Conservation (phyloP, 225 moss, liverwort and hornwort genomes). For the Climacium dendroides region DNA sequence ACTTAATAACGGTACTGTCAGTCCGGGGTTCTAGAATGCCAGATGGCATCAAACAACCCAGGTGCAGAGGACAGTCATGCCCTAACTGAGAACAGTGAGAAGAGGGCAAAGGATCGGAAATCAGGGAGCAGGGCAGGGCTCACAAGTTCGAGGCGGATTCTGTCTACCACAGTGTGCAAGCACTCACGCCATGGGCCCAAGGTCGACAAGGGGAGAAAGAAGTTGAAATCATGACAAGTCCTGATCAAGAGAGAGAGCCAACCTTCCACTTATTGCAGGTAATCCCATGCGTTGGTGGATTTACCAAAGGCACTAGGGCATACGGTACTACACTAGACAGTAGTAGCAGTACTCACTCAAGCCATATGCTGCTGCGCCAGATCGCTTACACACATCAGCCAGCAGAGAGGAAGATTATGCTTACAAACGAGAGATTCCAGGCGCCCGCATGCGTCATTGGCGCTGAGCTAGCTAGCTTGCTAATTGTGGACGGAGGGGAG, state of each 20-base stretch:
- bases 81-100: neutral
- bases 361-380: neutral
- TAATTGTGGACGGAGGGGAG: neutral
- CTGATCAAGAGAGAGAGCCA: neutral
- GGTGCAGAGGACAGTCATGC: neutral
- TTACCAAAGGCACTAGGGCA: neutral
- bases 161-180: neutral
- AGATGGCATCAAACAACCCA: neutral
- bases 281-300: neutral
- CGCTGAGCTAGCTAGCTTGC: neutral
- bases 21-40: neutral
- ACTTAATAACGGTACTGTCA: neutral
- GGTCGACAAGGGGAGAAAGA: neutral
- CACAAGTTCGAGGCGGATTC: neutral
- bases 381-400: neutral
- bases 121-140: neutral
- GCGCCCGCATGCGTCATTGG: neutral
- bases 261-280: conserved; percentile 1
- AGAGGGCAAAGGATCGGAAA: neutral
- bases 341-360: neutral
- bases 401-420: neutral
- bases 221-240: neutral
- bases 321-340: neutral
- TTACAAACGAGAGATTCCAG: neutral
- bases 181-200: neutral